These are phyloP conservation scores for Venturia oleaginea DNA, from an alignment of 2,329 filamentous ascomycete species.

Conservation along the genomic window DNA sequence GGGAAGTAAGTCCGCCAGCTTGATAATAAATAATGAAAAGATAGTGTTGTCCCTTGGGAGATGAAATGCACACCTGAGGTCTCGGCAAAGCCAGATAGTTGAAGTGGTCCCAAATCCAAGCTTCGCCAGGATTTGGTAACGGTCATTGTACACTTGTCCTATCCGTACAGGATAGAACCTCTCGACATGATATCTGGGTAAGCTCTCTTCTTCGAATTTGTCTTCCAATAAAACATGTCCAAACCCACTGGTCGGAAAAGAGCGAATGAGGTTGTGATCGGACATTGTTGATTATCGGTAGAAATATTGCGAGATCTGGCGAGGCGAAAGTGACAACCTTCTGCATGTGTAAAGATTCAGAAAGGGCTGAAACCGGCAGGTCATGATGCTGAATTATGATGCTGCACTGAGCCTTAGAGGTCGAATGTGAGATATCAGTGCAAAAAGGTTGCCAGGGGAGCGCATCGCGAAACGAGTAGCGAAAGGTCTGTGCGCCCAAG, in stretches of 20 bases:
- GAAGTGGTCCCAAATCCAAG: slow-evolving; percentile 4
- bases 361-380: not conserved
- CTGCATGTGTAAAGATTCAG: not conserved
- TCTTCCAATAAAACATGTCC: not conserved
- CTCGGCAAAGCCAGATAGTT: slow-evolving; percentile 7
- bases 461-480: too few relatives aligned
- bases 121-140: slow-evolving; percentile 25
- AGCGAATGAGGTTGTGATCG: not conserved
- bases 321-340: not conserved
- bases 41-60: slow-evolving; percentile 18
- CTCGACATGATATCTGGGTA: slow-evolving; percentile 27
- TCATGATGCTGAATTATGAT: not conserved
- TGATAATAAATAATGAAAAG: not conserved
- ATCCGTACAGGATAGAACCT: slow-evolving; percentile 32
- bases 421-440: too few relatives aligned
- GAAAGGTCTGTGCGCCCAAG: too few relatives aligned
- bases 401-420: not conserved
- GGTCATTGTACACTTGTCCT: slow-evolving; percentile 29
- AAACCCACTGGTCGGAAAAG: slow-evolving; percentile 4
- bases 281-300: not conserved
- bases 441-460: too few relatives aligned
- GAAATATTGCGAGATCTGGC: not conserved
- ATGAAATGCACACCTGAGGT: slow-evolving; percentile 15
- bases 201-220: slow-evolving; percentile 30
- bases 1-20: slow-evolving; percentile 18